Evolutionary conservation across 1,284 basidiomycete genomes (phyloP).

Genomic region (Porodaedalea pini): DNA sequence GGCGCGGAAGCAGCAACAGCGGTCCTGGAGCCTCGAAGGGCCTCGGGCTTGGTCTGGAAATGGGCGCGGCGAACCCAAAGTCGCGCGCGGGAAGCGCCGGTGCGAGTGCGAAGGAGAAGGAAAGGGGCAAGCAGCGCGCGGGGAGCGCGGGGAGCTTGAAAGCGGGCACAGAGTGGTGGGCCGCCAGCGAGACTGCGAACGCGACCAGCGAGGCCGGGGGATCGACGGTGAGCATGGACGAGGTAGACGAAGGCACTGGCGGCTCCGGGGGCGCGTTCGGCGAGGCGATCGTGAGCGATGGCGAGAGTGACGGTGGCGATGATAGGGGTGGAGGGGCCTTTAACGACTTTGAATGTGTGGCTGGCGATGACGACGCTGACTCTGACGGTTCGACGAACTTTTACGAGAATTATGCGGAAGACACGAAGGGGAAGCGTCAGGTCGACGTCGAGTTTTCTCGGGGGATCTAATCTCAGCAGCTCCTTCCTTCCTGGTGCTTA

Average conservation of each 20-base stretch:
- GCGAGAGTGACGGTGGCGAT: conserved; percentile 10
- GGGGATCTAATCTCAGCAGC: neutral
- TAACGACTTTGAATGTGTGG: conserved; percentile 1
- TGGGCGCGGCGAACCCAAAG: neutral
- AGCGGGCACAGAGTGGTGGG: conserved; percentile 5
- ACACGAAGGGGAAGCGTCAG: conserved; percentile 67
- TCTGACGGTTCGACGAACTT: conserved; percentile 67
- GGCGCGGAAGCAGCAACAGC: conserved; percentile 28
- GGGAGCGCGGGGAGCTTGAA: neutral
- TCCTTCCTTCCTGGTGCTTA: too few relatives aligned
- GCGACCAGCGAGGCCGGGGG: neutral
- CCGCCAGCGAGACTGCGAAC: neutral
- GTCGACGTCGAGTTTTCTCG: conserved; percentile 10
- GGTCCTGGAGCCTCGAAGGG: conserved; percentile 3
- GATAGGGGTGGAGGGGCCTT: neutral
- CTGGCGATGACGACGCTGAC: conserved; percentile 39
- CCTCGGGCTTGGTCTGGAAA: conserved; percentile 3
- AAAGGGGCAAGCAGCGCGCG: conserved; percentile 5
- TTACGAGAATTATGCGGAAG: conserved; percentile 84
- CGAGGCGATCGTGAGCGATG: conserved; percentile 12
- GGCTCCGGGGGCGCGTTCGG: conserved; percentile 13
- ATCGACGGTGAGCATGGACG: neutral
- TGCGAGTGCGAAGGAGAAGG: conserved; percentile 2
- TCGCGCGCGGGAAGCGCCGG: conserved; percentile 9
- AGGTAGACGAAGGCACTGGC: conserved; percentile 13